Evolutionary conservation across 352 stramenopile genomes (phyloP).

Genomic region (Phytophthora tentaculata): DNA sequence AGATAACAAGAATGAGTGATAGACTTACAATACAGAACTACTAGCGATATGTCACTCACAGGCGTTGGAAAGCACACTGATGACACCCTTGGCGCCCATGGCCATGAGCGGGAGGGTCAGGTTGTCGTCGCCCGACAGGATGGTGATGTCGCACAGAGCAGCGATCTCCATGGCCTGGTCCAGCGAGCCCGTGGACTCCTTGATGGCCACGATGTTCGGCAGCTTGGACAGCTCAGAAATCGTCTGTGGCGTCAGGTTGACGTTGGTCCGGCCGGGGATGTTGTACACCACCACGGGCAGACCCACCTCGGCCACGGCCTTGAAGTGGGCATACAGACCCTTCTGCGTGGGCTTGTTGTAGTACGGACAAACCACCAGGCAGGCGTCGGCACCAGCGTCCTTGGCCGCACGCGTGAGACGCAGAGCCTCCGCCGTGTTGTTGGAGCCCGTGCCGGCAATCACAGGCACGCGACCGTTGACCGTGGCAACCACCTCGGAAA

Average conservation of each 20-base stretch:
- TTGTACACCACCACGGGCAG: constrained; percentile 98
- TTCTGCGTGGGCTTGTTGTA: constrained; percentile 99
- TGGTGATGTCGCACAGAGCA: constrained; percentile 90
- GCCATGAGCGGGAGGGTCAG: constrained; percentile 91
- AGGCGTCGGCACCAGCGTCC: constrained; percentile 94
- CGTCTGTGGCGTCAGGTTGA: constrained; percentile 95
- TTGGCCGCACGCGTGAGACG: constrained; percentile 90
- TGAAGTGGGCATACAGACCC: constrained; percentile 95
- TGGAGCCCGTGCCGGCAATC: constrained; percentile 96
- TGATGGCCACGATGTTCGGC: constrained; percentile 97
- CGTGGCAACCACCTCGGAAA: constrained; percentile 91
- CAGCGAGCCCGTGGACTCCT: constrained; percentile 96
- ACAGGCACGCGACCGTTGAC: constrained; percentile 89
- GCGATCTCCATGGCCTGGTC: constrained; percentile 91
- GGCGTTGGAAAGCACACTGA: constrained; percentile 92
- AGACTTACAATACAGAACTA: neutral
- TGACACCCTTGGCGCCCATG: constrained; percentile 89
- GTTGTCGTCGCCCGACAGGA: constrained; percentile 92
- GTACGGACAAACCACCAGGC: constrained; percentile 97
- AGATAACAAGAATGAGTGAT: constrained; percentile 6
- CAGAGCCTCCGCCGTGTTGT: constrained; percentile 89
- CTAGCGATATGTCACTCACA: constrained; percentile 46
- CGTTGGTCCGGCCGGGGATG: constrained; percentile 95
- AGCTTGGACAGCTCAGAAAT: constrained; percentile 93
- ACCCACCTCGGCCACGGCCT: constrained; percentile 83